phyloP scores from a whole-genome alignment of 73 alveolate genomes.

The Diophrys appendiculata region DNA sequence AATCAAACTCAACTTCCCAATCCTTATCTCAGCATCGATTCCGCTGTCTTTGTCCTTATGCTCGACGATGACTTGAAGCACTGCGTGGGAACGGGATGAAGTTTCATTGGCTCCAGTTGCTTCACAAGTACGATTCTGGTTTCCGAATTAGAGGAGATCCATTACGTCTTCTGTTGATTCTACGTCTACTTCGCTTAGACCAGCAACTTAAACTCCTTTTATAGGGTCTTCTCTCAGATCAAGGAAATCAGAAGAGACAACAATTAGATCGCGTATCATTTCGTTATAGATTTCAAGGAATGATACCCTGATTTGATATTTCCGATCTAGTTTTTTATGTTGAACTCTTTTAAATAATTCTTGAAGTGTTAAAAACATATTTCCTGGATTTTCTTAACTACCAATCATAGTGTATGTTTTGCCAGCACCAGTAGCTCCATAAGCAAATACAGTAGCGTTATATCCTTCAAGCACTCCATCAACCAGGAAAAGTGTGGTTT shows the following conservation, averaged over 20 bases:
- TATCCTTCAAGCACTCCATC: slow-evolving; percentile 97
- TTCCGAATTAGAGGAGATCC: slow-evolving; percentile 69
- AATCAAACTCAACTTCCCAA: slow-evolving; percentile 94
- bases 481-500: slow-evolving; percentile 85
- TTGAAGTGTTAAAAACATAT: slow-evolving; percentile 86
- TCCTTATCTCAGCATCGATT: slow-evolving; percentile 75
- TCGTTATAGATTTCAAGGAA: slow-evolving; percentile 93
- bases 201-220: slow-evolving; percentile 82
- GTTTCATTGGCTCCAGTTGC: slow-evolving; percentile 95
- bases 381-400: slow-evolving; percentile 87
- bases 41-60: slow-evolving; percentile 84
- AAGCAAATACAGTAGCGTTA: slow-evolving; percentile 97
- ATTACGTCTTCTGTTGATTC: slow-evolving; percentile 76
- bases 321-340: slow-evolving; percentile 39
- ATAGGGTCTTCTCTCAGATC: slow-evolving; percentile 95
- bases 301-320: slow-evolving; percentile 72
- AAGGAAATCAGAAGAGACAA: slow-evolving; percentile 75
- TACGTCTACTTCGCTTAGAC: slow-evolving; percentile 87
- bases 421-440: slow-evolving; percentile 99
- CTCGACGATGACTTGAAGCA: slow-evolving; percentile 86
- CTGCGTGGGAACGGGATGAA: slow-evolving; percentile 78
- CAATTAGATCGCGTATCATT: slow-evolving; percentile 52
- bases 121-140: slow-evolving; percentile 80
- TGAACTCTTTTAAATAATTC: slow-evolving; percentile 78
- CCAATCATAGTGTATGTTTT: slow-evolving; percentile 99